Evolutionary conservation across 176 grass and related monocot genomes (phyloP).

Genomic region (Pharus latifolius): DNA sequence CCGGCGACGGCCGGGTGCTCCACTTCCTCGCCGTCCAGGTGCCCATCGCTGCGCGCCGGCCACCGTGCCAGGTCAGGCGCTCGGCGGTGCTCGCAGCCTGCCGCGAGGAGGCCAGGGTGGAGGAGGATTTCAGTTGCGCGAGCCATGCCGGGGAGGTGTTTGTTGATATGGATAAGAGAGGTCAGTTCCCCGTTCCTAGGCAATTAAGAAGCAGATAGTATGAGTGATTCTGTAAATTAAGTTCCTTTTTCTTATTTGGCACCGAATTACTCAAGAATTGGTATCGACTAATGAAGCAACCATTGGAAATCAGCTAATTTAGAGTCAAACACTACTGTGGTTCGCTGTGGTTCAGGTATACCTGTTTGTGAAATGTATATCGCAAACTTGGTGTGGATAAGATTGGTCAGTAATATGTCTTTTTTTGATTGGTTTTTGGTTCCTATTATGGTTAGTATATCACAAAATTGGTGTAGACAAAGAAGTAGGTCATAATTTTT

Average conservation of each 20-base stretch:
- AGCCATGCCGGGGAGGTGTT: conserved; percentile 38
- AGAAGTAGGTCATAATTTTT: not conserved
- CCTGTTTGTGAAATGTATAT: not conserved
- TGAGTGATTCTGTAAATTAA: not conserved
- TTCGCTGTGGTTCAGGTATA: not conserved
- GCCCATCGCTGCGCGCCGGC: conserved; percentile 21
- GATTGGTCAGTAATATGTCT: not conserved
- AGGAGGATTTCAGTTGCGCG: conserved; percentile 35
- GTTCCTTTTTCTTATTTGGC: not conserved
- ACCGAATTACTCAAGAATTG: not conserved
- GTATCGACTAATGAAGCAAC: not conserved
- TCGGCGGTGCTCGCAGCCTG: conserved; percentile 27
- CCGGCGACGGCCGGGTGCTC: conserved; percentile 42
- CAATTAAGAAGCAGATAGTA: too few relatives aligned
- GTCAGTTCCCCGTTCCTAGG: conserved; percentile 22
- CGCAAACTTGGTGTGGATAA: not conserved
- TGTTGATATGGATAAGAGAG: conserved; percentile 55
- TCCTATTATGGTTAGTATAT: not conserved
- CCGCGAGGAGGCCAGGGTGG: conserved; percentile 54
- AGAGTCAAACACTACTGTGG: not conserved
- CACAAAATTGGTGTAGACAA: too few relatives aligned
- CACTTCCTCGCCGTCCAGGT: conserved; percentile 93
- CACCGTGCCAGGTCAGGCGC: not conserved
- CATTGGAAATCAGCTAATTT: not conserved
- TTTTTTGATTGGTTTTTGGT: not conserved